Evolutionary conservation across 768 basidiomycete genomes (phyloP).

Genomic region (Plicaturopsis crispa): DNA sequence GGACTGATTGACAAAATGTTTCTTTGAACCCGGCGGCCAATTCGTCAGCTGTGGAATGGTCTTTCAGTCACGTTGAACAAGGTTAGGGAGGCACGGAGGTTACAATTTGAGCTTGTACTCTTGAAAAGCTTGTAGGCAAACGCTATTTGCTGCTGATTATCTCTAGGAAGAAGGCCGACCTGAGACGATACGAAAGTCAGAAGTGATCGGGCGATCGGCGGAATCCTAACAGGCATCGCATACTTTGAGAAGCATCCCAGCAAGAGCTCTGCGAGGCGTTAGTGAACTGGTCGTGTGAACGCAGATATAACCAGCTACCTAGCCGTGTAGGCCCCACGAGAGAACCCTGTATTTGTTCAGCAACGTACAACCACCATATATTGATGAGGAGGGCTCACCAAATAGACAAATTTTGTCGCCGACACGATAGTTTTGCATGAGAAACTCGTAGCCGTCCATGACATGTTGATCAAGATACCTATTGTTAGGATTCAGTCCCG

Average conservation of each 20-base stretch:
- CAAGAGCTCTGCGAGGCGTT: no score
- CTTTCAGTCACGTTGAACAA: slow-evolving; percentile 1
- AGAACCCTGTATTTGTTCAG: no score
- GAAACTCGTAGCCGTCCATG: slow-evolving; percentile 65
- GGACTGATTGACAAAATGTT: neutral
- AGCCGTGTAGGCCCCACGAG: slow-evolving; percentile 58
- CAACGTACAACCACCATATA: no score
- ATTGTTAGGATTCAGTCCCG: neutral
- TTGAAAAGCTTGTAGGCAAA: slow-evolving; percentile 74
- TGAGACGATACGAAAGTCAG: slow-evolving; percentile 16
- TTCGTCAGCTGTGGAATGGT: neutral
- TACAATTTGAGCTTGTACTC: slow-evolving; percentile 36
- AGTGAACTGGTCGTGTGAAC: no score
- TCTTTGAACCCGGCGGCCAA: slow-evolving; percentile 3
- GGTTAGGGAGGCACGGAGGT: neutral
- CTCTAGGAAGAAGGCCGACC: slow-evolving; percentile 65
- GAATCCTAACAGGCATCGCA: slow-evolving; percentile 1
- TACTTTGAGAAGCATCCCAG: slow-evolving; percentile 68
- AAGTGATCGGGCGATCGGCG: neutral
- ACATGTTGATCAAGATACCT: slow-evolving; percentile 72
- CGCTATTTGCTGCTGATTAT: slow-evolving; percentile 60
- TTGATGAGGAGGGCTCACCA: no score
- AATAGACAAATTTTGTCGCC: slow-evolving; percentile 76
- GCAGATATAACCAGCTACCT: no score
- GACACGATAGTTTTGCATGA: slow-evolving; percentile 70